Base-by-base conservation (phyloP, 441 rosid genomes). In the Populus trichocarpa region DNA sequence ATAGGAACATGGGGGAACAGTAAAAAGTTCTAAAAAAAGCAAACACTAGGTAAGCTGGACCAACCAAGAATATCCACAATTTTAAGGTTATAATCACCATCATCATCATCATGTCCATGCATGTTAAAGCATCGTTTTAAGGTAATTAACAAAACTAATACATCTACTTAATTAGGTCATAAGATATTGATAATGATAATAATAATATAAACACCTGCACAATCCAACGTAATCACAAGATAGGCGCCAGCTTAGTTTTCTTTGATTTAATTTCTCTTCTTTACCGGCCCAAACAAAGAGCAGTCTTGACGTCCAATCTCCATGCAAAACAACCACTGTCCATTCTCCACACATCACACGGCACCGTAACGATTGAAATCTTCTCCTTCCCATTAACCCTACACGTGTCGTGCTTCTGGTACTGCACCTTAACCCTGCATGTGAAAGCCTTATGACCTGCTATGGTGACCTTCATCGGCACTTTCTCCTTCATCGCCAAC, bases 321-420 rank as follows among this genome's bases (percentile, higher is more conserved):
- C 98, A 95, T 69, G 93, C 97, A 78, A 89, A 91, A 2, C 97
- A 93, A 11, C 95, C 90, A 33, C 76, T 70, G 67, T 85, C 86
- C 92, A 92, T 84, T 69, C 90, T 84, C 97, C 97, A 92, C 20
- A 83, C 98, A 65, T 95, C 97, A 73, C 98, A 93, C 6, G 98
- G 98, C 80, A 92, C 81, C 66, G 86, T 89, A 53, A 86, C 69
- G 3, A 50, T 50, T 16, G 89, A 87, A 66, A 79, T 85, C 74
- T 72, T 84, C 72, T 81, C 87, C 77, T 57, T 75, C n/a, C 25
- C 33, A 8, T 23, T 72, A 16, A 82, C 83, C 22, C 85, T 83
- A 63, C 83, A 76, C 77, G 77, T 79, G 64, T 50, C 30, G 25
- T 59, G 6, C 20, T 50, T 75, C 40, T 77, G 71, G 85, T 84